phyloP scores from a whole-genome alignment of 768 basidiomycete genomes.

The Tulasnella sp. region DNA sequence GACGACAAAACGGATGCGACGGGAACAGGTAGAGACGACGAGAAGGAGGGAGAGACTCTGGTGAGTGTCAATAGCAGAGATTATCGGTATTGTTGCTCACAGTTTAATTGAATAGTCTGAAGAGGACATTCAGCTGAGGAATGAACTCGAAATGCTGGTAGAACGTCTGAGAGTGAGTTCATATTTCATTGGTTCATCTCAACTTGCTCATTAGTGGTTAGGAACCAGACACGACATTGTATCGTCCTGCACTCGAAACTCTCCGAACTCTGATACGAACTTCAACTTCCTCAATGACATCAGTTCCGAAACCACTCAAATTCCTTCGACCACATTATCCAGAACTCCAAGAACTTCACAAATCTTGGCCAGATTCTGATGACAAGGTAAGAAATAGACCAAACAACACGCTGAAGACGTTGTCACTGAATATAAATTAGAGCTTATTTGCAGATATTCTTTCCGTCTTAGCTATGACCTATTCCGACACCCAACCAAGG shows the following conservation, averaged over 20 bases:
- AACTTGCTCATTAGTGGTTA: too few relatives aligned
- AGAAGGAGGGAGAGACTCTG: conserved; percentile 54
- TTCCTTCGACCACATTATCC: conserved; percentile 93
- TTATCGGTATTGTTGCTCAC: background rate
- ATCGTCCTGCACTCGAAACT: conserved; percentile 84
- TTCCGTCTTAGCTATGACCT: conserved; percentile 98
- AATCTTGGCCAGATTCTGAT: conserved; percentile 63
- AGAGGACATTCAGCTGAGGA: conserved; percentile 86
- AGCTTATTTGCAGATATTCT: conserved; percentile 93
- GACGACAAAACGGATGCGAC: conserved; percentile 34
- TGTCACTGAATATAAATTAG: conserved; percentile 30
- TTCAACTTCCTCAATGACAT: conserved; percentile 97
- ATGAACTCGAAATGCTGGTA: conserved; percentile 92
- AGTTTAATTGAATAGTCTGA: conserved; percentile 49
- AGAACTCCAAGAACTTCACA: conserved; percentile 69
- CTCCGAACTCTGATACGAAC: conserved; percentile 88
- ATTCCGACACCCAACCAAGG: conserved; percentile 92
- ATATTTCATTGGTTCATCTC: background rate
- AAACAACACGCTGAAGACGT: background rate
- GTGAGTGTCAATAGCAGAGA: conserved; percentile 36
- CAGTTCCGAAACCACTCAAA: conserved; percentile 96
- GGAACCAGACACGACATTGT: conserved; percentile 79
- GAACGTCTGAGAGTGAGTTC: conserved; percentile 76
- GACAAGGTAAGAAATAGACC: conserved; percentile 46
- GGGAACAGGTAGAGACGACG: conserved; percentile 43